phyloP scores from a whole-genome alignment of 208 protist genomes.

The Trypanosomatidae sp. region DNA sequence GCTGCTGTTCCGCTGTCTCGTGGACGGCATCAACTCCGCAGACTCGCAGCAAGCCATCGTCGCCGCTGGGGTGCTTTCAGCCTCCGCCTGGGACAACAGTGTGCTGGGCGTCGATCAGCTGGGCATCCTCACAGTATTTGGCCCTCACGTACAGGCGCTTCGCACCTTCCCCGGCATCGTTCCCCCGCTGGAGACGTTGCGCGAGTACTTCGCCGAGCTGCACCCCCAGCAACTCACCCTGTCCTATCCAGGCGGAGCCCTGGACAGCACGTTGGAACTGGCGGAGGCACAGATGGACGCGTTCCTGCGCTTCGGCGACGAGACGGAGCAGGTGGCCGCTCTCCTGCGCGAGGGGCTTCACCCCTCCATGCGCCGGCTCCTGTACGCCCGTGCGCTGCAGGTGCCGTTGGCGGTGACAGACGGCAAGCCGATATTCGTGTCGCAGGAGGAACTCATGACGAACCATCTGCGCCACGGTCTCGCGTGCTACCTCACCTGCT shows the following conservation, averaged over 20 bases:
- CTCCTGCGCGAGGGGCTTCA: slow-evolving; percentile 58
- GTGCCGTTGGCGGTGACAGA: slow-evolving; percentile 61
- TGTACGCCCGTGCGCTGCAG: slow-evolving; percentile 82
- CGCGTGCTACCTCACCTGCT: slow-evolving; percentile 51
- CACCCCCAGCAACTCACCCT: slow-evolving; percentile 34
- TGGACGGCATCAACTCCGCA: slow-evolving; percentile 57
- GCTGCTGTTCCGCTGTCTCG: slow-evolving; percentile 61
- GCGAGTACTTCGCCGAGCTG: slow-evolving; percentile 53
- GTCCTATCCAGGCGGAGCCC: slow-evolving; percentile 14
- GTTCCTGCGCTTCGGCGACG: slow-evolving; percentile 50
- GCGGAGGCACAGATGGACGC: slow-evolving; percentile 55
- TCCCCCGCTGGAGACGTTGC: slow-evolving; percentile 51
- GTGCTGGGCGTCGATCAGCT: slow-evolving; percentile 56
- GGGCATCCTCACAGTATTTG: slow-evolving; percentile 65
- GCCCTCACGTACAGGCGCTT: slow-evolving; percentile 57
- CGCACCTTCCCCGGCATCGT: slow-evolving; percentile 44
- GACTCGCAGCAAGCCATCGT: slow-evolving; percentile 19
- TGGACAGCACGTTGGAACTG: slow-evolving; percentile 44
- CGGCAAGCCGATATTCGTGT: slow-evolving; percentile 49
- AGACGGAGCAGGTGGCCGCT: slow-evolving; percentile 32
- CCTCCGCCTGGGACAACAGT: slow-evolving; percentile 19
- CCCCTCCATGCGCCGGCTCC: slow-evolving; percentile 71
- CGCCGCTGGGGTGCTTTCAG: slow-evolving; percentile 13
- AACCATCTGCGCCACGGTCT: slow-evolving; percentile 31
- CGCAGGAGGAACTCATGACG: slow-evolving; percentile 34